phyloP scores from a whole-genome alignment of 257 asterid genomes.

The Paraleonurus japonicus region DNA sequence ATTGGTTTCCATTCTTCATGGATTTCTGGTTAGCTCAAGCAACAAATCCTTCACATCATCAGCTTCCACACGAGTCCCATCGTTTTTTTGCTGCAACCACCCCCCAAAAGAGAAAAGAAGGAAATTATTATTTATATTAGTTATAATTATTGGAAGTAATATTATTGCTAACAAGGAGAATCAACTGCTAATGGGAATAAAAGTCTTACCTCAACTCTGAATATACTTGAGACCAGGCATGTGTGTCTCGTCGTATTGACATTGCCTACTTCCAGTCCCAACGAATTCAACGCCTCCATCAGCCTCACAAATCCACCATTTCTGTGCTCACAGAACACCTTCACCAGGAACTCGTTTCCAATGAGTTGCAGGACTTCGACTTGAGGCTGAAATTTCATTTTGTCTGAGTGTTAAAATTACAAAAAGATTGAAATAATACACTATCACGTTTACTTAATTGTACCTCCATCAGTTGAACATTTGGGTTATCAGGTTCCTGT shows the following conservation, averaged over 20 bases:
- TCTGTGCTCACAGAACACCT: conserved; percentile 85
- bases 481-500: conserved; percentile 36
- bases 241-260: conserved; percentile 84
- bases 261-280: conserved; percentile 73
- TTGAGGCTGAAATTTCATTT: conserved; percentile 62
- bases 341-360: conserved; percentile 77
- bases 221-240: conserved; percentile 74
- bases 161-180: neutral
- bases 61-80: conserved; percentile 60
- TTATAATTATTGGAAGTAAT: neutral
- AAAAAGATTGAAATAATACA: neutral
- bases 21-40: conserved; percentile 71
- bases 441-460: neutral
- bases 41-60: conserved; percentile 74
- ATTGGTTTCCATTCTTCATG: conserved; percentile 46
- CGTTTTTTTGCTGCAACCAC: conserved; percentile 43
- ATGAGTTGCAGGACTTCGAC: conserved; percentile 84
- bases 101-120: neutral
- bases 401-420: neutral
- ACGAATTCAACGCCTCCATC: conserved; percentile 65
- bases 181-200: neutral
- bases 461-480: conserved; percentile 95
- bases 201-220: conserved; percentile 76
- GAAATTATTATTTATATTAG: neutral
- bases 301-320: conserved; percentile 74